These are phyloP conservation scores for Starmerella floris DNA, from an alignment of 805 yeast genomes.

Conservation along the genomic window DNA sequence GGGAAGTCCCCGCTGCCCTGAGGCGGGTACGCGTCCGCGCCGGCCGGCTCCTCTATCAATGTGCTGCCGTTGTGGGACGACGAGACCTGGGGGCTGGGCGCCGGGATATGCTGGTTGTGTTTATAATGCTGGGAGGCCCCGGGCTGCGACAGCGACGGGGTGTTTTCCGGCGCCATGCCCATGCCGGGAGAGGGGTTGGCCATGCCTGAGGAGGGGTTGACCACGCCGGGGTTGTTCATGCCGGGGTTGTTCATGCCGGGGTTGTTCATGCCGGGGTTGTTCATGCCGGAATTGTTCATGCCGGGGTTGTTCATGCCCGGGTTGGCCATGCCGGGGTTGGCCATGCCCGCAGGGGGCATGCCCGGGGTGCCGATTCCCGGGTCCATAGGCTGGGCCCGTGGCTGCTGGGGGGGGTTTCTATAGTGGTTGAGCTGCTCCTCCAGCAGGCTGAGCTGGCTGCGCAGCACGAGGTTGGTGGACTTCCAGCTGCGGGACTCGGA, in stretches of 20 bases:
- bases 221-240: neutral
- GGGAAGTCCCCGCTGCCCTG: neutral
- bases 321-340: neutral
- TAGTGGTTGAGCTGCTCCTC: conserved; percentile 56
- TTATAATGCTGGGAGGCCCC: neutral
- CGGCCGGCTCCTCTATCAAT: neutral
- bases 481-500: conserved; percentile 52
- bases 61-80: neutral
- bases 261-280: neutral
- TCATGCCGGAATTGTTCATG: neutral
- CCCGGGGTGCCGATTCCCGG: neutral
- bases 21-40: neutral
- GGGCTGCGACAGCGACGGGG: neutral
- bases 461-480: conserved; percentile 59
- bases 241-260: neutral
- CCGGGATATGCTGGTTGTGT: neutral
- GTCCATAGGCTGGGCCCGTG: neutral
- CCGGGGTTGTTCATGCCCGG: neutral
- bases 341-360: neutral
- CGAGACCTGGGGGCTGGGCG: neutral
- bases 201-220: neutral
- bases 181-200: neutral
- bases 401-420: conserved; percentile 25
- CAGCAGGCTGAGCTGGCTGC: conserved; percentile 62
- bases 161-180: neutral